Base-by-base conservation (phyloP, 495 filamentous ascomycete genomes). In the Immersiella caudata region DNA sequence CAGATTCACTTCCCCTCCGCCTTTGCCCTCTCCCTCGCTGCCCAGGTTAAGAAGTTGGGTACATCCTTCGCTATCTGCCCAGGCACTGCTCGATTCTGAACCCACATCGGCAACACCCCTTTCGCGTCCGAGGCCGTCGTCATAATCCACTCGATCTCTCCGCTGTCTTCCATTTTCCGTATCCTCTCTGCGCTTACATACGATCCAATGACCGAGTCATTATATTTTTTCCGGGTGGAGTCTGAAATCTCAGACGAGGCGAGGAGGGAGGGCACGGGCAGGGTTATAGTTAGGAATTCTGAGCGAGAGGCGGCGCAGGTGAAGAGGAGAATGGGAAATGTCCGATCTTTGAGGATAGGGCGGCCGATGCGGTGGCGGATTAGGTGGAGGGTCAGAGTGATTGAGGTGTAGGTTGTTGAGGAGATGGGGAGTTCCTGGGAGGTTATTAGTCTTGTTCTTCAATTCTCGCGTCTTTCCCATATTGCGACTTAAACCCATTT, bases 21-120 rank as follows among this genome's bases (percentile, higher is more conserved):
- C 7, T 29, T 33, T n/a, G 6, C 24, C 14, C 29, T 29, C 55
- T 4, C 29, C 80, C 74, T 78, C 83, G 74, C 77, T 51, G 83
- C 82, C 90, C 90, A 93, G 12, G 72, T 74, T 60, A 92, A 71
- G 72, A 92, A 92, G 64, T 89, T 75, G 6, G 86, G 85, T 22
- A 93, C 91, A 79, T 93, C 91, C 68, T 89, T 89, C 29, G 87
- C 86, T 63, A 94, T 85, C 49, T 86, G 84, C 12, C 81, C 82
- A 1, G 89, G 87, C 27, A 92, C 84, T 16, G 85, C 88, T 59
- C 85, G 74, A 68, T 89, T 85, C 81, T 92, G 89, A 70, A 91
- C 76, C 84, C 84, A 90, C 73, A 82, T 77, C 7, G 91, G 91
- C 62, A 94, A 81, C 26, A 81, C 80, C 9, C 90, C 90, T 20